Percentiles rank a stretch among this genome's conserved stretches.
Evolutionary conservation across 305 asterid species (phyloP).

Genomic region (Nicotiana rustica): DNA sequence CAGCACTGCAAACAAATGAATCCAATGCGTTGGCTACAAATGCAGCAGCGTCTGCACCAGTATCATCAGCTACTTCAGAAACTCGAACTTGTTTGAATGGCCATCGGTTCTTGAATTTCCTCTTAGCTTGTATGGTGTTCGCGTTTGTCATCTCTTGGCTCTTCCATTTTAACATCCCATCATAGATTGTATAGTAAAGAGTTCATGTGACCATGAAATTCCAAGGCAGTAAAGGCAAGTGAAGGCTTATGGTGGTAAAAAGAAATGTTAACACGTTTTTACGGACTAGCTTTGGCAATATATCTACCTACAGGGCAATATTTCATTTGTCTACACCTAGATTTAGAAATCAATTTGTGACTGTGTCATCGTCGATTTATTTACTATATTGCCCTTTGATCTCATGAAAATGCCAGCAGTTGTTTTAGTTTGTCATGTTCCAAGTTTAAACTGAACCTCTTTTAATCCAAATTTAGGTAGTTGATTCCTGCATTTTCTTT

Average conservation of each 20-base stretch:
- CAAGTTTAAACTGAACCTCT: background rate
- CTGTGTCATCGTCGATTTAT: conserved; percentile 27
- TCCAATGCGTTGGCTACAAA: conserved; percentile 37
- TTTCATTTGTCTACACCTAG: conserved; percentile 24
- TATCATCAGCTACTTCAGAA: conserved; percentile 50
- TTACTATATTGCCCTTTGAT: conserved; percentile 27
- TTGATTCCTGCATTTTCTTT: conserved; percentile 26
- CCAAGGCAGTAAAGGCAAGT: background rate
- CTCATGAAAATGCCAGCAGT: conserved; percentile 4
- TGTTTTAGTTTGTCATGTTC: conserved; percentile 25
- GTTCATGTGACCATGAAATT: background rate
- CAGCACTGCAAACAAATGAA: conserved; percentile 54
- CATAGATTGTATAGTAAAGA: conserved; percentile 42
- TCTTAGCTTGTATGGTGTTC: conserved; percentile 91
- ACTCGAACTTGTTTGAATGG: conserved; percentile 73
- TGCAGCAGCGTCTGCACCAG: conserved; percentile 41
- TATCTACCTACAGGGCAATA: background rate
- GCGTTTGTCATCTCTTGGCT: conserved; percentile 97
- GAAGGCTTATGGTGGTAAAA: background rate
- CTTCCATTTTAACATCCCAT: conserved; percentile 86
- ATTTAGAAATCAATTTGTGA: conserved; percentile 18
- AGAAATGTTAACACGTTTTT: conserved; percentile 9
- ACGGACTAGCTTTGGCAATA: background rate
- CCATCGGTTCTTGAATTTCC: conserved; percentile 77
- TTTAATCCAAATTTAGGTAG: background rate